These are phyloP conservation scores for Trametes coccinea DNA, from an alignment of 768 basidiomycete genomes.

Conservation along the genomic window DNA sequence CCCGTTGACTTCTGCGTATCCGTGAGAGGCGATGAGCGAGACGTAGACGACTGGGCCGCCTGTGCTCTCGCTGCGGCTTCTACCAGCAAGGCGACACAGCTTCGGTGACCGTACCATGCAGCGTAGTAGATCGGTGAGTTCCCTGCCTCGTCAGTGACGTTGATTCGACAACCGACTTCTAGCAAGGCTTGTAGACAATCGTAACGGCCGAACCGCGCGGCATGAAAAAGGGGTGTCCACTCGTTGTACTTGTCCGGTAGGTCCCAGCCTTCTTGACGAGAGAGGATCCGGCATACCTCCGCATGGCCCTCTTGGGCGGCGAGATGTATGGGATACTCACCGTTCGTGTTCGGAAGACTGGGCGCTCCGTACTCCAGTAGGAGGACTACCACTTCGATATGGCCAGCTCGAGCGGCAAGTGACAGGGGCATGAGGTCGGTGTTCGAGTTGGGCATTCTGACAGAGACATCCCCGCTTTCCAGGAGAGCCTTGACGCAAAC, in stretches of 20 bases:
- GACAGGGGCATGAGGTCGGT: constrained; percentile 85
- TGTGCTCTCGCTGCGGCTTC: constrained; percentile 33
- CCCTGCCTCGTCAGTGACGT: constrained; percentile 78
- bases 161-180: constrained; percentile 75
- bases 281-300: constrained; percentile 76
- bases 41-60: constrained; percentile 26
- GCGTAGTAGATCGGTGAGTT: constrained; percentile 91
- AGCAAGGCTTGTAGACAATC: constrained; percentile 78
- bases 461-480: constrained; percentile 64
- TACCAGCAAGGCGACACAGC: constrained; percentile 64
- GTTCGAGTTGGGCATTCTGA: constrained; percentile 55
- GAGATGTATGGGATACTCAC: constrained; percentile 96
- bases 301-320: constrained; percentile 91
- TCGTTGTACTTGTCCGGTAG: constrained; percentile 94
- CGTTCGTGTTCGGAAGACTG: constrained; percentile 85
- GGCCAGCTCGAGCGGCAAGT: constrained; percentile 88
- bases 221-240: constrained; percentile 97
- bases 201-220: constrained; percentile 81
- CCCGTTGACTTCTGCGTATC: constrained; percentile 28
- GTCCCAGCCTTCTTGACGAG: constrained; percentile 78
- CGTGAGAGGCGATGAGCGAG: constrained; percentile 27
- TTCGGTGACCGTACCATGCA: constrained; percentile 90
- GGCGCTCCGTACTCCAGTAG: constrained; percentile 77
- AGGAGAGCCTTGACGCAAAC: constrained; percentile 84
- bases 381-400: constrained; percentile 77